Evolutionary conservation across 2,329 filamentous ascomycete species (phyloP), one percentile per base, ranked within the genome.

Genomic region (Beauveria rudraprayagi): DNA sequence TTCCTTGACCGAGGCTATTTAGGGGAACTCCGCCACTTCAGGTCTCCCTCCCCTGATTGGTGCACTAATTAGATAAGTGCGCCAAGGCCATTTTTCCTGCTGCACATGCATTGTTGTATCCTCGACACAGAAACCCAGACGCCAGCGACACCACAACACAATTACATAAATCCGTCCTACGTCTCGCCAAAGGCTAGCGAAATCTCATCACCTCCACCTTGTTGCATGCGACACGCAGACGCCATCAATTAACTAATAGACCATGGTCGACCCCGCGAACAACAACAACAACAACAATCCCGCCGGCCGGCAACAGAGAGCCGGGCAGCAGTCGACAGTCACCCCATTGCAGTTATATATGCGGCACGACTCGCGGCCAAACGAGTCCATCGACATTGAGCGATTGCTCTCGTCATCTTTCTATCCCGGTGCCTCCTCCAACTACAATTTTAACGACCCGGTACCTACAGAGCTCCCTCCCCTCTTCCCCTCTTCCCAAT

Each of bases 391-490:
- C 50, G 58, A 60, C 30, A 60, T 60, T 30, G 58, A 60, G 30
- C 22, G 58, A 1, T 51, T 60, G 22, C 58, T 60, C 9, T 60
- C 58, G 22, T 60, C 58, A 3, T 19, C 58, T 2, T 48, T 55
- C n/a, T 60, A 60, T 26, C 58, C 58, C 8, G 58, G 58, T 43
- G 43, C 57, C 24, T 16, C 19, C 17, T 26, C 58, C 11, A 37
- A 19, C n/a, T 60, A 60, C 24, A 53, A 16, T 44, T 34, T 34
- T 17, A 41, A 24, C 19, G 48, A 30, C 30, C 37, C 48, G 26
- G 57, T 52, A 30, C 4, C 7, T 9, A n/a, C 16, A 5, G 2
- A 16, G 3, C 2, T 6, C 28, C 22, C 16, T 55, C 19, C 16
- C 24, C 5, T 26, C 24, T 26, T 26, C 24, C 24, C 43, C 24